Conservation (phyloP, 768 basidiomycete genomes). For the Trametes gibbosa region DNA sequence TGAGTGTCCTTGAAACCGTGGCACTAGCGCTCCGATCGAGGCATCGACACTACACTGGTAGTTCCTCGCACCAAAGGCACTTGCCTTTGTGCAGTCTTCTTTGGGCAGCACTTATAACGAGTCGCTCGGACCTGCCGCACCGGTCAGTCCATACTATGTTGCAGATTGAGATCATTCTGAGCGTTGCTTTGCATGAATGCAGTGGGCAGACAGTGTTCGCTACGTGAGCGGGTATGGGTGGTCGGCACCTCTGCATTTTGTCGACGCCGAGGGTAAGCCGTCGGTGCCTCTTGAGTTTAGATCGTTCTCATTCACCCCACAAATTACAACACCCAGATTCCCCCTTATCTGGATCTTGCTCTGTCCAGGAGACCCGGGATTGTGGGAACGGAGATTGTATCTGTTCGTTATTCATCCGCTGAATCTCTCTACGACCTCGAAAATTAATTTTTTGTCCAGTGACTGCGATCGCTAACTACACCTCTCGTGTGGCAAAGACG, state of each 20-base stretch:
- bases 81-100: slow-evolving; percentile 44
- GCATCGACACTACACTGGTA: slow-evolving; percentile 11
- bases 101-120: slow-evolving; percentile 42
- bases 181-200: background rate
- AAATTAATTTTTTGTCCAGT: slow-evolving; percentile 30
- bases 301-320: background rate
- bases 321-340: slow-evolving; percentile 3
- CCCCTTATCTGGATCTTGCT: slow-evolving; percentile 38
- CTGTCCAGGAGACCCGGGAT: slow-evolving; percentile 45
- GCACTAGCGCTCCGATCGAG: background rate
- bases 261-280: slow-evolving; percentile 42
- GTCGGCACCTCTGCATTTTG: slow-evolving; percentile 39
- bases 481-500: slow-evolving; percentile 44
- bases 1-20: background rate
- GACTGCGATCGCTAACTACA: slow-evolving; percentile 57
- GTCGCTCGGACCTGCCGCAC: slow-evolving; percentile 49
- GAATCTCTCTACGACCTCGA: background rate
- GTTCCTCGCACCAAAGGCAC: slow-evolving; percentile 49
- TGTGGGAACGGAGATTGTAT: slow-evolving; percentile 37
- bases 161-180: background rate
- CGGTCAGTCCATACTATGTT: slow-evolving; percentile 30
- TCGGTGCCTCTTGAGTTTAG: background rate
- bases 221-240: slow-evolving; percentile 33
- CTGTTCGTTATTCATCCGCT: slow-evolving; percentile 17
- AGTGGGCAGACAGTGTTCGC: slow-evolving; percentile 54